Percentiles rank a stretch among this genome's conserved stretches.
Conservation (phyloP, 139 green algal genomes). For the Auxenochlorella pyrenoidosa region DNA sequence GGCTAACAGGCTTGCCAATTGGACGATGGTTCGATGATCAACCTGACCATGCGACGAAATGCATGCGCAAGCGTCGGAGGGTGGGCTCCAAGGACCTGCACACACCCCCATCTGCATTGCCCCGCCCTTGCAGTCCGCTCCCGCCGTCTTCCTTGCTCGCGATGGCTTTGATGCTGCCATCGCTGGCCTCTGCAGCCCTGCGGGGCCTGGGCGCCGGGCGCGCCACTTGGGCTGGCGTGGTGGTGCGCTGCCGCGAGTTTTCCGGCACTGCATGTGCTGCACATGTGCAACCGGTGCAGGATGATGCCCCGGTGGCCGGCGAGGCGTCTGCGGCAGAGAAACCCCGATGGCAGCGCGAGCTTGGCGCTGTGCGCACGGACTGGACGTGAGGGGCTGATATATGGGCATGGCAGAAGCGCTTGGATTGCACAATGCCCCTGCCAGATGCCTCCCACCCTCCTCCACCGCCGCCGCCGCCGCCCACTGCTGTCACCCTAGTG, state of each 20-base stretch:
- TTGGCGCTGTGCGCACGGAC: conserved; percentile 81
- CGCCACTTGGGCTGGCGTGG: conserved; percentile 17
- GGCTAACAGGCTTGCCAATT: no score
- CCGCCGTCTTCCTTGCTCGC: neutral
- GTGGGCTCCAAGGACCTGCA: neutral
- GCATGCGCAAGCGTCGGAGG: neutral
- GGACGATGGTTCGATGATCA: no score
- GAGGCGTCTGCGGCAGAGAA: conserved; percentile 4
- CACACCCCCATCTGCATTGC: neutral
- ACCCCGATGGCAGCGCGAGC: conserved; percentile 67
- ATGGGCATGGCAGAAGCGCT: neutral
- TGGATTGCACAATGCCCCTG: neutral
- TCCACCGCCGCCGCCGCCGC: neutral
- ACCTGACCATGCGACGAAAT: neutral
- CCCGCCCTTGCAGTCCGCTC: neutral
- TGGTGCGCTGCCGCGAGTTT: neutral
- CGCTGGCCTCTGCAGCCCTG: neutral
- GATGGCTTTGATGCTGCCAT: neutral
- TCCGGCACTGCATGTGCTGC: neutral
- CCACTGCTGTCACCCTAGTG: neutral
- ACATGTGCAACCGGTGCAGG: conserved; percentile 8
- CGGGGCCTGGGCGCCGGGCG: neutral
- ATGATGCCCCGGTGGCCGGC: conserved; percentile 1
- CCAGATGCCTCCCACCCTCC: neutral
- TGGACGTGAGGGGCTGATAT: conserved; percentile 76